Evolutionary conservation across 2,329 filamentous ascomycete genomes (phyloP), one percentile per base, ranked within the genome.

Genomic region (Corniculantispora saksenae): DNA sequence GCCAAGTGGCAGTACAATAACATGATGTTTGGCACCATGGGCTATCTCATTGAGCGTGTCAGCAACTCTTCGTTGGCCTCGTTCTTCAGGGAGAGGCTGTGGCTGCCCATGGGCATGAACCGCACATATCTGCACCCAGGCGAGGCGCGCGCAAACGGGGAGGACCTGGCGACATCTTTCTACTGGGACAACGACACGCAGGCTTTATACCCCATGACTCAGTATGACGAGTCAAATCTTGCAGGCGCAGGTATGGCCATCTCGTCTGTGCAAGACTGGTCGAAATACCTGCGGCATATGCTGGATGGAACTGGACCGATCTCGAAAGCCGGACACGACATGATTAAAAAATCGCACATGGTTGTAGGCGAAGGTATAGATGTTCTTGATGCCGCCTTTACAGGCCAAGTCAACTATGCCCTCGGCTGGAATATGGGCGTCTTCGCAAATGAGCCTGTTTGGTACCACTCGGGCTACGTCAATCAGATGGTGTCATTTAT

Each of bases 1-100:
- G 74, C 75, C 0, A 74, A 67, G 55, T 84, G 73, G 66, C 75
- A 80, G 66, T 84, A 85, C 67, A 80, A 74, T 69, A 84, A 85
- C 69, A 74, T 81, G 66, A 83, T 84, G 80, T 84, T 76, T 69
- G 77, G 75, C 2, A 75, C 75, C 5, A 75, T 76, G 8, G 78
- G 77, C 4, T 72, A 82, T 67, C 71, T 83, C 0, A 67, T 84
- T 15, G 78, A 83, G 64, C 73, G 68, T 0, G 65, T 80, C 5
- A 76, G 72, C 0, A 74, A 74, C 1, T 51, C 57, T 4, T 68
- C 69, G n/a, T 73, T 84, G 29, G 75, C 74, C 0, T 69, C 74
- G 9, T 80, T 81, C 64, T 72, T 84, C 8, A 72, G 72, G 4
- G 67, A 75, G 21, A 68, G 72, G 38, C 71, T 84, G 27, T 82